phyloP scores from a whole-genome alignment of 768 basidiomycete species.

The Phaffia australis region DNA sequence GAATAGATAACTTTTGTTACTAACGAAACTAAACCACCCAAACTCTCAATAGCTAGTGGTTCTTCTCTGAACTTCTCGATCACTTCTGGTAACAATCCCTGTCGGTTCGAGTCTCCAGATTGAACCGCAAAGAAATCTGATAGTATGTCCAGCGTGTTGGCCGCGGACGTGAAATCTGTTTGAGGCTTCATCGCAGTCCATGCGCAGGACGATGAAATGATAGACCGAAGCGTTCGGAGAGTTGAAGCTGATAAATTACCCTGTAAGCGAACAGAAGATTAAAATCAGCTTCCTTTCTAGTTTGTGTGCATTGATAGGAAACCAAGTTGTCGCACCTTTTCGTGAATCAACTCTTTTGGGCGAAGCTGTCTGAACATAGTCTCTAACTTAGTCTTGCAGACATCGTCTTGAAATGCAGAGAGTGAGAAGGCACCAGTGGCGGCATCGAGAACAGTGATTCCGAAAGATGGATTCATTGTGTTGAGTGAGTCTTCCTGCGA shows the following conservation, averaged over 20 bases:
- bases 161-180: constrained; percentile 61
- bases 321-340: constrained; percentile 52
- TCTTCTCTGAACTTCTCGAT: constrained; percentile 63
- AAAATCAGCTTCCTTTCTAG: not conserved
- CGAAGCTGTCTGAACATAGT: constrained; percentile 83
- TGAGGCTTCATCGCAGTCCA: constrained; percentile 72
- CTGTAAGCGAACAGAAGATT: constrained; percentile 41
- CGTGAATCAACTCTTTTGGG: constrained; percentile 81
- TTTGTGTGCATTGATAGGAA: not conserved
- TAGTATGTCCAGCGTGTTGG: constrained; percentile 31
- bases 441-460: constrained; percentile 83
- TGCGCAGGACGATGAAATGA: constrained; percentile 66
- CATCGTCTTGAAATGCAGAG: constrained; percentile 79
- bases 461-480: constrained; percentile 46
- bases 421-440: constrained; percentile 91
- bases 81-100: constrained; percentile 49
- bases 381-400: constrained; percentile 82
- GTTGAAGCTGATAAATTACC: constrained; percentile 77
- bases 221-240: constrained; percentile 64
- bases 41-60: constrained; percentile 60
- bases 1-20: constrained; percentile 21
- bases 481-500: constrained; percentile 13
- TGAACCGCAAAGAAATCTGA: constrained; percentile 29
- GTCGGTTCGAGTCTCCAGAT: constrained; percentile 33
- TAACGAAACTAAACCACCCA: constrained; percentile 87